Conservation (phyloP, 2,329 filamentous ascomycete species). For the Penicillium hordei region DNA sequence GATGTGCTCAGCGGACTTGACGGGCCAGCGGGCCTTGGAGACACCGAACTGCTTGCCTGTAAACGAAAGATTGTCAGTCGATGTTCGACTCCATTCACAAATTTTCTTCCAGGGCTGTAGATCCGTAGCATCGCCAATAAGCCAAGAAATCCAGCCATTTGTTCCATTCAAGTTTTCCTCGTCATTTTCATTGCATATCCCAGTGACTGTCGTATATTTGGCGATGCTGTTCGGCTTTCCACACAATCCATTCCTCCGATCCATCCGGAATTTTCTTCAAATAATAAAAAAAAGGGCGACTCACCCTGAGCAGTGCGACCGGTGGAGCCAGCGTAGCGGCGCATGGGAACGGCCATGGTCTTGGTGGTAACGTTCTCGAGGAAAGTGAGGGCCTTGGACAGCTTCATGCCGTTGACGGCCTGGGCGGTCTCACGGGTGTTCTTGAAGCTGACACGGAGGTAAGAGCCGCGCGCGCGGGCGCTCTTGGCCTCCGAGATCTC, state of each 20-base stretch:
- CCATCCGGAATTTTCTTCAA: conserved; percentile 16
- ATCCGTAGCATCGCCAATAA: conserved; percentile 12
- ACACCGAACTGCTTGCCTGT: conserved; percentile 99
- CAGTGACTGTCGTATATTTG: conserved; percentile 9
- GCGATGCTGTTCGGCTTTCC: conserved; percentile 3
- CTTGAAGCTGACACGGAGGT: conserved; percentile 99
- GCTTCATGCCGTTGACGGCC: conserved; percentile 99
- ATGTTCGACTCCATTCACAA: conserved; percentile 5
- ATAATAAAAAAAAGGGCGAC: conserved; percentile 40
- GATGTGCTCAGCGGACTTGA: conserved; percentile 98
- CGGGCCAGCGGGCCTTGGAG: conserved; percentile 95
- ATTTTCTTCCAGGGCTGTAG: conserved; percentile 5
- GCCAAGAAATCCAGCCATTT: not conserved
- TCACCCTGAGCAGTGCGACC: conserved; percentile 97
- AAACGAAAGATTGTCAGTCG: conserved; percentile 21
- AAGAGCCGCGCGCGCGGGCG: conserved; percentile 96
- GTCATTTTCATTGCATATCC: not conserved
- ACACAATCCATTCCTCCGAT: conserved; percentile 12
- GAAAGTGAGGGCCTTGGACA: conserved; percentile 91
- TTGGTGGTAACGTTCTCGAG: conserved; percentile 97
- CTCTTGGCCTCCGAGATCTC: conserved; percentile 87
- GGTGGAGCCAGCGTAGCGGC: conserved; percentile 93
- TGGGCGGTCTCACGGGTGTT: conserved; percentile 99
- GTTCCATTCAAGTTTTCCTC: not conserved
- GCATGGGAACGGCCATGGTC: conserved; percentile 97